Evolutionary conservation across 495 filamentous ascomycete genomes (phyloP).

Genomic region (Pseudevernia furfuracea): DNA sequence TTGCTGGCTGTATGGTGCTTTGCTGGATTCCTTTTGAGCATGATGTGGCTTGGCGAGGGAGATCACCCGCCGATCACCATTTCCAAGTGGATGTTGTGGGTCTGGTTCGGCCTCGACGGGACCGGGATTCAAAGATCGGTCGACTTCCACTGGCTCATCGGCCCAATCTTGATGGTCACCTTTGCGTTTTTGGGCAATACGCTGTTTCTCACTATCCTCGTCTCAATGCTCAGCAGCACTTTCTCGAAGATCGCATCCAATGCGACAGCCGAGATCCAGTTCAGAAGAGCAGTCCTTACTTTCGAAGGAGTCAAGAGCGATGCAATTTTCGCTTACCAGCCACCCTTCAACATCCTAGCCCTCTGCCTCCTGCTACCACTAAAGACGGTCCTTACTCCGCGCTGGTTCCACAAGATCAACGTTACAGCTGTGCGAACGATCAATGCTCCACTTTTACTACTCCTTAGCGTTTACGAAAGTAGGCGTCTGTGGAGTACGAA

Average conservation of each 20-base stretch:
- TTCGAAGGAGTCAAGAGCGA: constrained; percentile 71
- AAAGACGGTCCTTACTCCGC: constrained; percentile 54
- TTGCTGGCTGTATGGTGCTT: constrained; percentile 64
- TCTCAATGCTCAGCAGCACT: constrained; percentile 67
- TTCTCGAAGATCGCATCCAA: constrained; percentile 59
- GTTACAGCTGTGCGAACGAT: constrained; percentile 54
- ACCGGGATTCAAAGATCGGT: constrained; percentile 59
- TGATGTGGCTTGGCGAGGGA: constrained; percentile 52
- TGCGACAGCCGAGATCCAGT: constrained; percentile 62
- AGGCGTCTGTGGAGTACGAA: constrained; percentile 21
- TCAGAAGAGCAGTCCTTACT: constrained; percentile 62
- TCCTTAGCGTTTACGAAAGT: constrained; percentile 42
- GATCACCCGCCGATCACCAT: constrained; percentile 48
- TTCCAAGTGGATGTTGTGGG: constrained; percentile 73
- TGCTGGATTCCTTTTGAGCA: constrained; percentile 61
- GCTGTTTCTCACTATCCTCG: constrained; percentile 66
- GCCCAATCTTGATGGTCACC: constrained; percentile 60
- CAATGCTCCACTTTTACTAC: constrained; percentile 57
- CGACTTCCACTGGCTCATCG: constrained; percentile 59
- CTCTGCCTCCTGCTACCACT: constrained; percentile 55
- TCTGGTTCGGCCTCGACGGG: constrained; percentile 72
- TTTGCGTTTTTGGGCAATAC: constrained; percentile 72
- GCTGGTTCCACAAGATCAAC: constrained; percentile 75
- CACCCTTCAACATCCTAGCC: constrained; percentile 67
- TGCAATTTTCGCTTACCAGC: constrained; percentile 63